Evolutionary conservation across 2,329 filamentous ascomycete species (phyloP), one percentile per base, ranked within the genome.

Genomic region (Colletotrichum liriopes): DNA sequence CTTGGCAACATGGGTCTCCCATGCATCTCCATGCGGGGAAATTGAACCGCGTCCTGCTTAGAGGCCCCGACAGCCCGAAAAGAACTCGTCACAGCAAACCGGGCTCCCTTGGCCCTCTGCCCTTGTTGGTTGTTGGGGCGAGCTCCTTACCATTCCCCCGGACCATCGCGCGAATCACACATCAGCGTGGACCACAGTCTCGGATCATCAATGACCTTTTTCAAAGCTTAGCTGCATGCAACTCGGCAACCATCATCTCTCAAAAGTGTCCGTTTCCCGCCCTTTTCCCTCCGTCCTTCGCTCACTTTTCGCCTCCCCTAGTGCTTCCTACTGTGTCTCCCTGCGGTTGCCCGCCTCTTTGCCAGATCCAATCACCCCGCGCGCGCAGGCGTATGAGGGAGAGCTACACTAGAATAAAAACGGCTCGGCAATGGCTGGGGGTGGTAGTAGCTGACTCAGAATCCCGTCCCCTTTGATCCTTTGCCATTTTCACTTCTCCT

Each of bases 401-500:
- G 16, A 67, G 59, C 39, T 37, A 43, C 52, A 35, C 59, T 61
- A 54, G 56, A 62, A 58, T 58, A 49, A 55, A 64, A 59, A n/a
- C 54, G 66, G n/a, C 70, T 65, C 60, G 70, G 35, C 58, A 56
- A 63, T 18, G 41, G 58, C 58, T 59, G 69, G 52, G 51, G 49
- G 35, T 43, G 62, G 58, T 37, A 51, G 68, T 51, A 56, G 55
- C 68, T 71, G 68, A 71, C 68, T 71, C 69, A 71, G 58, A 71
- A 39, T 49, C 39, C 39, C 39, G 32, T 43, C 41, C 58, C 64
- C 20, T 67, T 58, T 45, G 56, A 71, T 39, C 39, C 49, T 56
- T 54, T 54, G 23, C 41, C 49, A 14, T 23, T 16, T 51, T 51
- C 65, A 37, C 41, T 59, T 11, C 29, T 39, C 37, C 32, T 47